Evolutionary conservation across 2,329 filamentous ascomycete genomes (phyloP), one percentile per base, ranked within the genome.

Genomic region (Alternaria hordeiaustralica): DNA sequence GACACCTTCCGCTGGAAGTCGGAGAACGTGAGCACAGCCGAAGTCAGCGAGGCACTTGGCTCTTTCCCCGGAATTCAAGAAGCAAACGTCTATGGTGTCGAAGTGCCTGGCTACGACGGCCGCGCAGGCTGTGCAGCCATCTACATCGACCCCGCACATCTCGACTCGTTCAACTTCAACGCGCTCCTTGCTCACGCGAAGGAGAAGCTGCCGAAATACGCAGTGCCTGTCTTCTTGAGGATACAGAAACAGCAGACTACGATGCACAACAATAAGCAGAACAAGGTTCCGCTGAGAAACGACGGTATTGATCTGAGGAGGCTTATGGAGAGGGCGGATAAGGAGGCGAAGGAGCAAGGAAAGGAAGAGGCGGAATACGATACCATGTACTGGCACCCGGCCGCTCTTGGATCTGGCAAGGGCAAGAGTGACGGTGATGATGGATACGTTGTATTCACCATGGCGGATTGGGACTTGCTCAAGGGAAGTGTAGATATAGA

Each of bases 201-300:
- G 7, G 82, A 84, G 13, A 84, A 87, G 55, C 81, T 94, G 21
- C 92, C 92, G 0, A 86, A 85, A 65, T 94, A 94, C 72, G 92
- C 92, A 0, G 90, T 94, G 2, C 92, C 92, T 0, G 80, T 93
- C 2, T 94, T 94, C 80, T 71, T 94, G 45, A 84, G 91, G 1
- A 78, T 92, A 18, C 84, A 91, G 21, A 80, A 85, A 45, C 82
- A 82, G 36, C 84, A 86, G 60, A 87, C 84, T 25, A 87, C 89
- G 6, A 90, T 88, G 71, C 89, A 92, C 74, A 94, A 93, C 71
- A 91, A 93, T 76, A 94, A 94, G 81, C 91, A 93, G 79, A 92
- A 93, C 75, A 94, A 94, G 77, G 86, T 89, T 2, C 89, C 89
- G 0, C 80, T 93, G 49, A 84, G 90, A 71, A 86, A 87, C 49